Conservation (phyloP, 148 eudicot genomes). For the Chenopodium formosanum region DNA sequence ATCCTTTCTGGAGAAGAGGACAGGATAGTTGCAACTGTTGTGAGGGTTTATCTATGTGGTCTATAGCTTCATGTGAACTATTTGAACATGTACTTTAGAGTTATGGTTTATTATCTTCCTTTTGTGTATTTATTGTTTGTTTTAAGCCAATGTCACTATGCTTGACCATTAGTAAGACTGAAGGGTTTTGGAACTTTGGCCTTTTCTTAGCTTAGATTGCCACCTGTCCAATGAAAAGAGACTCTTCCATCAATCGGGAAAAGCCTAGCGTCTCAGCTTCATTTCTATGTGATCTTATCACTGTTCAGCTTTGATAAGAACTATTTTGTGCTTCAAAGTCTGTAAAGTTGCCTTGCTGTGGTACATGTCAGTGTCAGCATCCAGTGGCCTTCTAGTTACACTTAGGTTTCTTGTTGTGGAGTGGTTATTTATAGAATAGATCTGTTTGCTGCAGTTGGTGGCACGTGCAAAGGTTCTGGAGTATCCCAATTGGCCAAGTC, state of each 20-base stretch:
- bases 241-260: neutral
- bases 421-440: slow-evolving; percentile 57
- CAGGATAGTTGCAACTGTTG: neutral
- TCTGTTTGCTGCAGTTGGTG: slow-evolving; percentile 87
- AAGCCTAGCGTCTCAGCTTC: neutral
- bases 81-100: neutral
- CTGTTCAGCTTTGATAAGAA: slow-evolving; percentile 6
- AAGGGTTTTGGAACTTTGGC: neutral
- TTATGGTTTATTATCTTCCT: neutral
- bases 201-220: neutral
- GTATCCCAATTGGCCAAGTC: slow-evolving; percentile 91
- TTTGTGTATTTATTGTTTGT: neutral
- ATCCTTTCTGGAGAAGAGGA: neutral
- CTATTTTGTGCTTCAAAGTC: slow-evolving; percentile 5
- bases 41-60: neutral
- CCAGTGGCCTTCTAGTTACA: slow-evolving; percentile 1
- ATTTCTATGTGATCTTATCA: neutral
- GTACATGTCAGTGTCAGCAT: slow-evolving; percentile 14
- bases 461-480: slow-evolving; percentile 67
- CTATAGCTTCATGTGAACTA: neutral
- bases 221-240: neutral
- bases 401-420: slow-evolving; percentile 13
- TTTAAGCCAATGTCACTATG: neutral
- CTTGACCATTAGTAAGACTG: neutral
- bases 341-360: slow-evolving; percentile 9